phyloP scores from a whole-genome alignment of 345 rosid species.

The Arabidopsis arenosa region DNA sequence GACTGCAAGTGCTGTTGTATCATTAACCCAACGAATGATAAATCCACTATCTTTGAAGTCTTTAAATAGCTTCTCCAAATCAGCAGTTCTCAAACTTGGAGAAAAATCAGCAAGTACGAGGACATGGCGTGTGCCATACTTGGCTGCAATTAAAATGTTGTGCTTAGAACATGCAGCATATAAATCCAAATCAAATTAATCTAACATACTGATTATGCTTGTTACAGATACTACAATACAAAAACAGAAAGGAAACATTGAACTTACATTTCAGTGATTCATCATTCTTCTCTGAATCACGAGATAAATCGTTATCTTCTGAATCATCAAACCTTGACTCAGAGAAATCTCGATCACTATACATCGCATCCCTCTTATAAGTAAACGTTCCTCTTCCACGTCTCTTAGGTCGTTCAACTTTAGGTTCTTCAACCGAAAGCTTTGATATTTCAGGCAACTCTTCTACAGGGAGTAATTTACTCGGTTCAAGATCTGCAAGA shows the following conservation, averaged over 20 bases:
- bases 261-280: slow-evolving; percentile 58
- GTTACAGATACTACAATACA: slow-evolving; percentile 4
- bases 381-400: slow-evolving; percentile 94
- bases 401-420: slow-evolving; percentile 64
- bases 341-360: slow-evolving; percentile 57
- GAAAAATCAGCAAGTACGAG: slow-evolving; percentile 82
- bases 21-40: slow-evolving; percentile 89
- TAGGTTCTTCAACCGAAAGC: slow-evolving; percentile 61
- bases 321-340: slow-evolving; percentile 44
- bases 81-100: slow-evolving; percentile 74
- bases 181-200: background rate
- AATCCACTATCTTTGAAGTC: slow-evolving; percentile 64
- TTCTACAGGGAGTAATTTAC: slow-evolving; percentile 59
- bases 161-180: background rate
- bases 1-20: slow-evolving; percentile 89
- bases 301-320: slow-evolving; percentile 50
- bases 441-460: slow-evolving; percentile 65
- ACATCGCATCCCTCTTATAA: slow-evolving; percentile 60
- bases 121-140: slow-evolving; percentile 81
- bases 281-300: slow-evolving; percentile 48
- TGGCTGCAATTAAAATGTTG: slow-evolving; percentile 54
- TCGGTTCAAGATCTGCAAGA: slow-evolving; percentile 69
- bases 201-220: slow-evolving; percentile 8
- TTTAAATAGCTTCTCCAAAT: slow-evolving; percentile 76
- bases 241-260: background rate